Base-by-base conservation (phyloP, 73 alveolate genomes). In the Stentor roeselii region DNA sequence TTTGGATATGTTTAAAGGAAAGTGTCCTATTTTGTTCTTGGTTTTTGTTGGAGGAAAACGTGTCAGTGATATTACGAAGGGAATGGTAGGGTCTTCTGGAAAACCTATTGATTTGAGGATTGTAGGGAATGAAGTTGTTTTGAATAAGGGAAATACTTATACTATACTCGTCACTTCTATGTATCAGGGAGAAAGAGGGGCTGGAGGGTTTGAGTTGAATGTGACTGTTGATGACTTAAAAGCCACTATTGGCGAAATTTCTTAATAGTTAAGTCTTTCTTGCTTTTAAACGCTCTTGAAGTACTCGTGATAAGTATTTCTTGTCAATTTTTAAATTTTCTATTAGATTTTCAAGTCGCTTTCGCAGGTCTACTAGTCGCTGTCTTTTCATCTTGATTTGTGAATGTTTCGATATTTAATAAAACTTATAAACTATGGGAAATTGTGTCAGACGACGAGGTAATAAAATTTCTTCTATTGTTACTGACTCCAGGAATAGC, bases 1-100 rank as follows among this genome's bases (percentile, higher is more conserved):
- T 14, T 85, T 76, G 14, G 86, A 87, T 61, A 87, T 88, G 89
- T 88, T 90, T 82, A 90, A 86, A 84, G 97, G 95, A 31, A 89
- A 89, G 59, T 90, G 83, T 38, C 59, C 87, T 76, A 87, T 90
- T 14, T 82, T 84, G 89, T 90, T 92, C 82, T 82, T 90, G 86
- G 93, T 90, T 35, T 37, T 75, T 31, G 36, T 39, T 84, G 89
- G 89, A 40, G 60, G 60, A 3, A 37, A 84, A 75, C 59, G 87
- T 21, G 89, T 76, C 3, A 40, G 41, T 3, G 77, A 75, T 58
- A 36, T 40, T 0, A 38, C 60, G 32, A 61, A 76, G 67, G 75
- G 75, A 59, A 60, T 82, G 32, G 36, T 82, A 31, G 83, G 32
- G n/a, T 58, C 75, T 41, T 74, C 84, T 27, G 83, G 77, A 60